Evolutionary conservation across 495 filamentous ascomycete species (phyloP), one percentile per base, ranked within the genome.

Genomic region (Tetracladium marchalianum): DNA sequence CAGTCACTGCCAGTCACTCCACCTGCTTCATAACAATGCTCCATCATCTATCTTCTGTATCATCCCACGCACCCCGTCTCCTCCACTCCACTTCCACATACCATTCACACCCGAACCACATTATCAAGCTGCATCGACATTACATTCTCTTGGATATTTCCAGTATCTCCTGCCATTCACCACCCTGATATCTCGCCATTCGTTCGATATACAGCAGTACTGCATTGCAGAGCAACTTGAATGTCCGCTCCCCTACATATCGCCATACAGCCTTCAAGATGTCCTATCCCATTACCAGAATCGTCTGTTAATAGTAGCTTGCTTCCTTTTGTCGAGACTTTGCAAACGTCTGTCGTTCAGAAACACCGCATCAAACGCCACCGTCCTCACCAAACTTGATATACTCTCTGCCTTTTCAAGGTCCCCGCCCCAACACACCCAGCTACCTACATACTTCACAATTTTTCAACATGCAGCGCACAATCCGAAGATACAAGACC

Each of bases 401-500:
- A 39, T 39, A 31, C 15, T 47, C 33, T 10, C 36, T n/a, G n/a
- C n/a, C n/a, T n/a, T 17, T 24, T 31, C 17, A 38, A 37, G n/a
- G 31, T n/a, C 11, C 34, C 19, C 32, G 16, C 19, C 0, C 13
- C 43, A 27, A 27, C 34, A 17, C 34, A n/a, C 18, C 16, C 17
- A 19, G 9, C 16, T 10, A n/a, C n/a, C 13, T 37, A n/a, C 36
- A 39, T 17, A 8, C 41, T 31, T 11, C 19, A 27, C 11, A 11
- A 42, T 19, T 9, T 10, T 12, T 16, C 44, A 49, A 41, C 16
- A 52, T 56, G 46, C 46, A 35, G 34, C 38, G 42, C 19, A 19
- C 38, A 38, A 41, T 45, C 19, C 45, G 41, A 50, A 49, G 46
- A 50, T 35, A 46, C 37, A 35, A 67, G 34, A 71, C 63, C 19